A percentile compares a stretch with the other conserved stretches of the same genome.
These are phyloP conservation scores for Exserohilum rostratum DNA, from an alignment of 2,329 filamentous ascomycete genomes.

Conservation along the genomic window DNA sequence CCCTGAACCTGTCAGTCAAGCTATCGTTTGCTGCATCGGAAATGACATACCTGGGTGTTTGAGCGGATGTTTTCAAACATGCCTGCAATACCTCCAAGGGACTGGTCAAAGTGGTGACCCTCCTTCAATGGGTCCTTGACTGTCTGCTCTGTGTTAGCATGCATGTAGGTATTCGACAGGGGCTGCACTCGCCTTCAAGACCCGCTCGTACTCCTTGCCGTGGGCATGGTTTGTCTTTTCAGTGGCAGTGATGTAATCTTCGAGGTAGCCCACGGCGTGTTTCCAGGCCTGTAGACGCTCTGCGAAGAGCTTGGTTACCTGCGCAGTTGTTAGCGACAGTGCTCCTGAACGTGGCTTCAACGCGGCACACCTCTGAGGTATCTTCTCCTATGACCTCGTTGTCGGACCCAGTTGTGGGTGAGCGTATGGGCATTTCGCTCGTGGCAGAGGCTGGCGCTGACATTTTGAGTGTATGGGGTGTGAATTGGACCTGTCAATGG, in stretches of 20 bases:
- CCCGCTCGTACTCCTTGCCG: conserved; percentile 93
- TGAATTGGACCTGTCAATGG: neutral
- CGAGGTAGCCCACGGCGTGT: conserved; percentile 86
- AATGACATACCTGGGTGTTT: conserved; percentile 73
- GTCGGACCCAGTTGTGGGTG: conserved; percentile 42
- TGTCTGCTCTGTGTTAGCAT: conserved; percentile 61
- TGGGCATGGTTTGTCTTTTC: conserved; percentile 86
- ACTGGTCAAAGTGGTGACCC: conserved; percentile 91
- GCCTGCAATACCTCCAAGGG: conserved; percentile 82
- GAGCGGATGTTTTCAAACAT: conserved; percentile 93
- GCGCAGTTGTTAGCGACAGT: neutral
- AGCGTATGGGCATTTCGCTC: conserved; percentile 38
- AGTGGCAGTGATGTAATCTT: conserved; percentile 84
- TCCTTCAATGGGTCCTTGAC: conserved; percentile 86
- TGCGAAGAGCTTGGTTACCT: conserved; percentile 67
- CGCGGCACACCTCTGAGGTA: conserved; percentile 48
- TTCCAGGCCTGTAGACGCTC: conserved; percentile 96
- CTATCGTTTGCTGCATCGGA: accelerated
- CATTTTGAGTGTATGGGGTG: conserved; percentile 26
- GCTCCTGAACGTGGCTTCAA: accelerated
- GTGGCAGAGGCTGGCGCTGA: conserved; percentile 43
- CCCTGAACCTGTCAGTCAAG: conserved; percentile 57
- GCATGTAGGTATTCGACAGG: neutral
- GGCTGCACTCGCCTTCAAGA: conserved; percentile 71
- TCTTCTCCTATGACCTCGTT: conserved; percentile 58